Conservation (phyloP, 2,329 filamentous ascomycete genomes). For the Diaporthe eres region DNA sequence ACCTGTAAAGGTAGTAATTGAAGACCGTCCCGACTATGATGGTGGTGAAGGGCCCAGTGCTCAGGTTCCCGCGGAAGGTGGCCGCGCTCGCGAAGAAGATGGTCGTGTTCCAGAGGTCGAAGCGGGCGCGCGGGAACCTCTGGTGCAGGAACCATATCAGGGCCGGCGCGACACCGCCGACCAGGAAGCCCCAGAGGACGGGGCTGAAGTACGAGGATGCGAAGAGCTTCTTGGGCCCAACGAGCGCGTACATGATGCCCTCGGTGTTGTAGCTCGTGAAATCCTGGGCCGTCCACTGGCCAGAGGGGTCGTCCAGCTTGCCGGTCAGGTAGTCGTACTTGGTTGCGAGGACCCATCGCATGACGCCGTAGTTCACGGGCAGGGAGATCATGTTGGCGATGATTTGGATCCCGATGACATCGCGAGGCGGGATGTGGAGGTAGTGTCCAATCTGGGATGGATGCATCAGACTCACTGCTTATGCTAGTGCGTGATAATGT, state of each 20-base stretch:
- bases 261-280: slow-evolving; percentile 43
- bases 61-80: slow-evolving; percentile 42
- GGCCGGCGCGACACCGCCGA: slow-evolving; percentile 37
- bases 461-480: background rate
- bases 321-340: slow-evolving; percentile 43
- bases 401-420: slow-evolving; percentile 44
- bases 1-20: slow-evolving; percentile 44
- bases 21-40: slow-evolving; percentile 42
- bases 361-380: slow-evolving; percentile 44
- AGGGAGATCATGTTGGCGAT: slow-evolving; percentile 43
- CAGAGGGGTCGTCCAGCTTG: slow-evolving; percentile 36
- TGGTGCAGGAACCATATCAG: slow-evolving; percentile 43
- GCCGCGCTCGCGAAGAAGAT: slow-evolving; percentile 44
- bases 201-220: slow-evolving; percentile 41
- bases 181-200: slow-evolving; percentile 44
- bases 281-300: slow-evolving; percentile 44
- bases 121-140: slow-evolving; percentile 39
- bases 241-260: slow-evolving; percentile 43
- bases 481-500: no score
- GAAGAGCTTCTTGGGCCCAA: slow-evolving; percentile 43
- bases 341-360: slow-evolving; percentile 42
- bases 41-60: slow-evolving; percentile 43
- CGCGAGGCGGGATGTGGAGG: slow-evolving; percentile 43
- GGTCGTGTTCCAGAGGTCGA: slow-evolving; percentile 45
- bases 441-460: slow-evolving; percentile 35